Percentiles rank a stretch among this genome's conserved stretches.
phyloP scores from a whole-genome alignment of 2,329 filamentous ascomycete species.

The Trichoderma sp. region DNA sequence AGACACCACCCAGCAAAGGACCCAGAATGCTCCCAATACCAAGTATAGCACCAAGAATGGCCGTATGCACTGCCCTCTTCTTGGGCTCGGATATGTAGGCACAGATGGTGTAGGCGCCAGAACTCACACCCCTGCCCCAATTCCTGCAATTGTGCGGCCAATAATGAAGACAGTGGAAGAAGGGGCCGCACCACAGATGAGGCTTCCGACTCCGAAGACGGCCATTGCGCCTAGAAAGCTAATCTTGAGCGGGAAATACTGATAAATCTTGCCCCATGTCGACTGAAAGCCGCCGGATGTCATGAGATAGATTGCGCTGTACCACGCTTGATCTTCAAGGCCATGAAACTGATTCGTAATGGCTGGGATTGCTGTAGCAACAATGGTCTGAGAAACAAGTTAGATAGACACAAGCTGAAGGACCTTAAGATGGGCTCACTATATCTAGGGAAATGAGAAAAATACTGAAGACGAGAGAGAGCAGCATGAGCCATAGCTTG shows the following conservation, averaged over 20 bases:
- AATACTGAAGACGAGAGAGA: constrained; percentile 43
- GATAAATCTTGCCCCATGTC: constrained; percentile 44
- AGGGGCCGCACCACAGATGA: constrained; percentile 44
- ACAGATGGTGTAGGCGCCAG: constrained; percentile 47
- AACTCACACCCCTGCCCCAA: constrained; percentile 47
- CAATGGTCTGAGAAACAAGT: constrained; percentile 42
- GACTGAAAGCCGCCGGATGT: constrained; percentile 42
- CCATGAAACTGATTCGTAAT: constrained; percentile 50
- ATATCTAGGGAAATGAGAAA: constrained; percentile 47
- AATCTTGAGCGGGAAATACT: constrained; percentile 49
- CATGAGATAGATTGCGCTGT: constrained; percentile 51
- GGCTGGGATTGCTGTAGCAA: constrained; percentile 52
- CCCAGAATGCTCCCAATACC: constrained; percentile 30
- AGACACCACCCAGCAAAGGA: constrained; percentile 31
- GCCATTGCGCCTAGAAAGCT: constrained; percentile 45
- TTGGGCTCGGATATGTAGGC: constrained; percentile 36
- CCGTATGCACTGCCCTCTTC: constrained; percentile 29
- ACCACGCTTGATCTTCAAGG: constrained; percentile 54
- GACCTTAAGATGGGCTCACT: constrained; percentile 19
- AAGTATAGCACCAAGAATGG: constrained; percentile 28
- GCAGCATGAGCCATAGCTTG: constrained; percentile 35
- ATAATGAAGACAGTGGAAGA: constrained; percentile 45
- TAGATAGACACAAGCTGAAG: not conserved
- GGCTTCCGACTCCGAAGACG: constrained; percentile 52
- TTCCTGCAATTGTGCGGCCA: constrained; percentile 48